phyloP scores from a whole-genome alignment of 768 basidiomycete genomes.

The Tylopilus sp. region DNA sequence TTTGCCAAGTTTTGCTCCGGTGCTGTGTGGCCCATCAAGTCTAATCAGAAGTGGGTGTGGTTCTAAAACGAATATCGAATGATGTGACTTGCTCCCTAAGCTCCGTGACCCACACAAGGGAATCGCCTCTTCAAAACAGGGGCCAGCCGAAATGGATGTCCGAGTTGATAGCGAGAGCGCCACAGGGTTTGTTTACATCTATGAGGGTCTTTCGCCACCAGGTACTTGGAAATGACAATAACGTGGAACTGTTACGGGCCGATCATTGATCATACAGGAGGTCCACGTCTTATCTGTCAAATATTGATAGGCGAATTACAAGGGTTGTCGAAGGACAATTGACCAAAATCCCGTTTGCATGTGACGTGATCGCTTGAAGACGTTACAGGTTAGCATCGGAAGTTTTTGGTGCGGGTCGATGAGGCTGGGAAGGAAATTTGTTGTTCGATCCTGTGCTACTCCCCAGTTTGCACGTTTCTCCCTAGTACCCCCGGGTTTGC shows the following conservation, averaged over 20 bases:
- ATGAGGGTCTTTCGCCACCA: conserved; percentile 10
- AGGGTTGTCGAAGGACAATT: neutral
- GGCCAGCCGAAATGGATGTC: neutral
- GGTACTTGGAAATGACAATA: conserved; percentile 17
- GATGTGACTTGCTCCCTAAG: neutral
- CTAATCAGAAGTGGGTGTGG: neutral
- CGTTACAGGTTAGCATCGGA: neutral
- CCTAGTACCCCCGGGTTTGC: neutral
- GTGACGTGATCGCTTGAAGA: neutral
- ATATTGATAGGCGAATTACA: conserved; percentile 1
- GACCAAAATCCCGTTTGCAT: neutral
- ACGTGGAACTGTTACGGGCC: conserved; percentile 17
- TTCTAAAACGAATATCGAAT: neutral
- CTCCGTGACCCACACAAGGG: neutral
- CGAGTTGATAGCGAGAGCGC: neutral
- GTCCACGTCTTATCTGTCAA: neutral
- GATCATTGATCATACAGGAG: conserved; percentile 12
- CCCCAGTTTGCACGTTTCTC: neutral
- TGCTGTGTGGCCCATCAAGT: neutral
- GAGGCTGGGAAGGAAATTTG: neutral
- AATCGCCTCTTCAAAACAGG: conserved; percentile 10
- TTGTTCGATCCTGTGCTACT: neutral
- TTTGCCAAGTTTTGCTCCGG: neutral
- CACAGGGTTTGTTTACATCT: conserved; percentile 20
- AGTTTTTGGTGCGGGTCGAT: neutral